phyloP scores from a whole-genome alignment of 2,329 filamentous ascomycete species.

The Trichoderma citrinoviride region DNA sequence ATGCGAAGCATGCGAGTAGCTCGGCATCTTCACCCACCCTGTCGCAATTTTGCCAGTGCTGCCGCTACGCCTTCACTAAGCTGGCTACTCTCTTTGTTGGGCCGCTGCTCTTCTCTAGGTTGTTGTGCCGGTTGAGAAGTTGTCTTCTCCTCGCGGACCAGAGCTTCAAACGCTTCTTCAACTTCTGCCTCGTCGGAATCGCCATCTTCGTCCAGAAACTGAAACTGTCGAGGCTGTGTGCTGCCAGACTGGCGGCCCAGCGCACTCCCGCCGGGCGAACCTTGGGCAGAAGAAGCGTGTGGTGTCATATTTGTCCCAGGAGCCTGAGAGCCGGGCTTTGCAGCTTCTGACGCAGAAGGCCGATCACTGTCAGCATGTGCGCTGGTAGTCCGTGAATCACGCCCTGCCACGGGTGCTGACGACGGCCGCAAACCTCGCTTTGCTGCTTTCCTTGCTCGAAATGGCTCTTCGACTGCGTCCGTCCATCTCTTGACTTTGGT shows the following conservation, averaged over 20 bases:
- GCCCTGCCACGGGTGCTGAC: neutral
- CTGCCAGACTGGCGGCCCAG: neutral
- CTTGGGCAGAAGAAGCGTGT: slow-evolving; percentile 1
- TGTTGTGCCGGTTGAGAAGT: slow-evolving; percentile 30
- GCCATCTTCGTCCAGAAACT: slow-evolving; percentile 43
- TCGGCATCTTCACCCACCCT: slow-evolving; percentile 29
- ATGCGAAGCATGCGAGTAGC: slow-evolving; percentile 1
- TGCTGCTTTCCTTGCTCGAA: slow-evolving; percentile 70
- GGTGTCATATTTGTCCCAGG: slow-evolving; percentile 42
- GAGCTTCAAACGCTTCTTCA: slow-evolving; percentile 38
- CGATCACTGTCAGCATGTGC: slow-evolving; percentile 21
- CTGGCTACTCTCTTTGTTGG: slow-evolving; percentile 34
- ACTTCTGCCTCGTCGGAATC: slow-evolving; percentile 38
- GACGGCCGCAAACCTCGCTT: slow-evolving; percentile 37
- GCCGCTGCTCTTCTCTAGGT: slow-evolving; percentile 25
- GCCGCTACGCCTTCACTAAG: slow-evolving; percentile 59
- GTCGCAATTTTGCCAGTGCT: slow-evolving; percentile 57
- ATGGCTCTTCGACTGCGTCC: slow-evolving; percentile 77
- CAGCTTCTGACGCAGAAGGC: slow-evolving; percentile 37
- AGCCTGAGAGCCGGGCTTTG: slow-evolving; percentile 41
- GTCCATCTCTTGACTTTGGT: slow-evolving; percentile 91
- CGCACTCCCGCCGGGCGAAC: neutral
- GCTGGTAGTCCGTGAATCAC: neutral
- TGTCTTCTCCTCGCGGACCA: slow-evolving; percentile 46
- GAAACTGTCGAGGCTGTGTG: slow-evolving; percentile 33